Evolutionary conservation across 176 grass and related monocot genomes (phyloP).

Genomic region (Alopecurus myosuroides): DNA sequence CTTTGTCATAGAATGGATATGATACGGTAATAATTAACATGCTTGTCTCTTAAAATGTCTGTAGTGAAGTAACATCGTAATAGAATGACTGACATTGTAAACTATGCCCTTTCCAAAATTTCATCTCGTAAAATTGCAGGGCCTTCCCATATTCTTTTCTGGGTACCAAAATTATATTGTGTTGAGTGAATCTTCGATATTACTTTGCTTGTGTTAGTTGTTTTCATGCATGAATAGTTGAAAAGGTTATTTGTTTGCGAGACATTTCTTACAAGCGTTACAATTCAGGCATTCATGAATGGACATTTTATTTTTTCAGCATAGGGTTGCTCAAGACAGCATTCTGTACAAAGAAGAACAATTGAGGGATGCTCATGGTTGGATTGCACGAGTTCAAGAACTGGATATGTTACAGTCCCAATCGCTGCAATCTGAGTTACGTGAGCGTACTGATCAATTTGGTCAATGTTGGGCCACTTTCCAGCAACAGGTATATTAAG

Average conservation of each 20-base stretch:
- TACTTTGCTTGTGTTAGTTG: not conserved
- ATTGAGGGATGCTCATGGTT: conserved; percentile 91
- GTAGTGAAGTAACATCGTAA: not conserved
- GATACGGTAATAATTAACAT: not conserved
- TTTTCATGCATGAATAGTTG: not conserved
- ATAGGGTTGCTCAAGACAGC: conserved; percentile 89
- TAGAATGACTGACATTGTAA: not conserved
- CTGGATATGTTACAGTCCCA: conserved; percentile 91
- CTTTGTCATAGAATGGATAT: not conserved
- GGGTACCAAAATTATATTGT: not conserved
- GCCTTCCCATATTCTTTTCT: not conserved
- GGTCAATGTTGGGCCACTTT: conserved; percentile 84
- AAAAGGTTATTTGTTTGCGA: not conserved
- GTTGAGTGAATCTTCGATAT: not conserved
- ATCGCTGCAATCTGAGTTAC: conserved; percentile 75
- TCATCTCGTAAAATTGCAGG: not conserved
- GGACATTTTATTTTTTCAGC: conserved; percentile 43
- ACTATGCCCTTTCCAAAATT: not conserved
- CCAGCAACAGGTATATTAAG: conserved; percentile 66
- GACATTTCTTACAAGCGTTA: conserved; percentile 1
- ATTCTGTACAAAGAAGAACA: conserved; percentile 97
- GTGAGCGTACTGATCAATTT: conserved; percentile 91
- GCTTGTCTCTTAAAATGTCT: not conserved
- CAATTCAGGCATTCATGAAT: not conserved
- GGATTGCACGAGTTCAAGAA: conserved; percentile 91